phyloP scores from a whole-genome alignment of 106 monocot genomes.

The Acorus gramineus region DNA sequence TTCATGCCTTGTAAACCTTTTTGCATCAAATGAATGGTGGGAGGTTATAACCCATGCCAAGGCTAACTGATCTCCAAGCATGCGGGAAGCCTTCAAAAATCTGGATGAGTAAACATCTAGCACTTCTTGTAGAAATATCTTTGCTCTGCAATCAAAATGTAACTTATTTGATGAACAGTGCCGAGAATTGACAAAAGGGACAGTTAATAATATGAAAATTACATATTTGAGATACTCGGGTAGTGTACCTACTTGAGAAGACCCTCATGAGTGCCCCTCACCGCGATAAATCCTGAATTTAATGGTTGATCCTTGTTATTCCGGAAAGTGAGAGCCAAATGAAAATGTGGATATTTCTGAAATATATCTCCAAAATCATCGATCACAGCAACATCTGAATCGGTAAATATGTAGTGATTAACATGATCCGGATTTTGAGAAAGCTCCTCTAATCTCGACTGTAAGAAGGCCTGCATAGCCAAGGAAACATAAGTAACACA shows the following conservation, averaged over 20 bases:
- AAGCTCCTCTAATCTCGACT: conserved; percentile 30
- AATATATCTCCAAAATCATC: conserved; percentile 79
- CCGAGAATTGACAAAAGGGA: not conserved
- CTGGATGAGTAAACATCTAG: conserved; percentile 62
- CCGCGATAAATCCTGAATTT: conserved; percentile 96
- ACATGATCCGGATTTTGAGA: conserved; percentile 12
- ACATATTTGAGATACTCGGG: not conserved
- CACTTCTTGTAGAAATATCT: conserved; percentile 63
- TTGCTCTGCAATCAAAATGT: conserved; percentile 37
- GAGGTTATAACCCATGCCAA: conserved; percentile 77
- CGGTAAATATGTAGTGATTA: conserved; percentile 74
- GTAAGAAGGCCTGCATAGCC: conserved; percentile 55
- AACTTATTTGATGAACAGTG: no score
- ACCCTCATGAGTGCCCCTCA: conserved; percentile 74
- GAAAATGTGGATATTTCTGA: conserved; percentile 56
- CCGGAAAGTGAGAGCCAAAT: conserved; percentile 85
- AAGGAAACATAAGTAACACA: not conserved
- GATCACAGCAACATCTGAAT: conserved; percentile 91
- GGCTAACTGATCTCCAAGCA: conserved; percentile 93
- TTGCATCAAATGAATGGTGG: conserved; percentile 35
- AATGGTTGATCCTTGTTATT: conserved; percentile 93
- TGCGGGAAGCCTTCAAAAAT: conserved; percentile 76
- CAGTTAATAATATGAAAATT: not conserved
- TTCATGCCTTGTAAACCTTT: conserved; percentile 42
- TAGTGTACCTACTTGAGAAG: conserved; percentile 51